phyloP scores from a whole-genome alignment of 1,284 basidiomycete species.

The Inonotus hispidus region DNA sequence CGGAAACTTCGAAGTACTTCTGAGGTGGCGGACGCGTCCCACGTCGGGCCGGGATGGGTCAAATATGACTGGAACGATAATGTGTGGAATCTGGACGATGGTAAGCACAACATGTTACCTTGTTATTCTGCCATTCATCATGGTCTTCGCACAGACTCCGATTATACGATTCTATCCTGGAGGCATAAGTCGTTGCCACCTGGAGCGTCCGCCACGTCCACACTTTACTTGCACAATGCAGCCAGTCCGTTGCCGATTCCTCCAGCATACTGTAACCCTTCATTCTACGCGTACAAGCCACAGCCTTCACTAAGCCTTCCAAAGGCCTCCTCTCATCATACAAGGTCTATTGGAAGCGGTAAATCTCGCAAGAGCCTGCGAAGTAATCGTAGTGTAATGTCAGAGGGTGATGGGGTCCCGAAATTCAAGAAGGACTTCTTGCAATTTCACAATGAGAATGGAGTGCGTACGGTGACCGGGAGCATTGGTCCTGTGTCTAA shows the following conservation, averaged over 20 bases:
- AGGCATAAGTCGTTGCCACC: slow-evolving; percentile 40
- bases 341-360: slow-evolving; percentile 31
- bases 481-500: slow-evolving; percentile 86
- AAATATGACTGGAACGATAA: slow-evolving; percentile 74
- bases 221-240: slow-evolving; percentile 64
- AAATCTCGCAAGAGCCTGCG: slow-evolving; percentile 35
- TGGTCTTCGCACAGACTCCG: slow-evolving; percentile 46
- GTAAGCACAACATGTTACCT: slow-evolving; percentile 32
- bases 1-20: slow-evolving; percentile 55
- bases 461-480: slow-evolving; percentile 89
- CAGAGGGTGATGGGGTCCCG: slow-evolving; percentile 39
- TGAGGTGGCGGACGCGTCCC: slow-evolving; percentile 25
- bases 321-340: slow-evolving; percentile 25
- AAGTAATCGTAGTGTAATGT: slow-evolving; percentile 23
- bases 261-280: slow-evolving; percentile 58
- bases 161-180: slow-evolving; percentile 77
- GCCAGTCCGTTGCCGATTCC: slow-evolving; percentile 50
- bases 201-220: slow-evolving; percentile 33
- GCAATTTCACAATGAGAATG: slow-evolving; percentile 85
- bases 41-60: slow-evolving; percentile 69
- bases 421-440: slow-evolving; percentile 75
- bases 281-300: slow-evolving; percentile 61
- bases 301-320: slow-evolving; percentile 27
- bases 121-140: neutral
- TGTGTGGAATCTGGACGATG: slow-evolving; percentile 77